Base-by-base conservation (phyloP, 306 rosid genomes). In the Vigna mungo region DNA sequence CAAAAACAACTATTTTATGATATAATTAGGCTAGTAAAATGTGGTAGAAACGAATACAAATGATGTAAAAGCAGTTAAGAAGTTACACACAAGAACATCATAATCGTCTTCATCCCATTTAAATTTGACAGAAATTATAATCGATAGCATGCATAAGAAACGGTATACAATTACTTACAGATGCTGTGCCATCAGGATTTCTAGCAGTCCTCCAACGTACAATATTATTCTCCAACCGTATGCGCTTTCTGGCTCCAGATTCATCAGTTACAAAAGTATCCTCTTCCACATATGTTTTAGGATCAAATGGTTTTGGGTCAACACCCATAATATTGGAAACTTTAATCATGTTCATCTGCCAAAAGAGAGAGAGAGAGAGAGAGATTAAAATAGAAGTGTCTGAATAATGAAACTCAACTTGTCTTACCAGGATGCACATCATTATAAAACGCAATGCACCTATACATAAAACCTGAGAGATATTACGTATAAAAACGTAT, bases 281-380 rank as follows among this genome's bases (percentile, higher is more conserved):
- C 80, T 96, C 99, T 83, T 96, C 99, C 79, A 86, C 98, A 49
- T 91, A 96, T 21, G 97, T 92, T 85, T 91, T 91, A 16, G 94
- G 99, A 80, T 91, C 98, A 77, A 91, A 96, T 36, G 92, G 96
- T 77, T 89, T 92, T 75, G 93, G 89, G 34, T 91, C 98, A 74
- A 96, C 82, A 49, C 99, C 99, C 99, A 96, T 96, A 65, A 96
- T 92, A 83, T 96, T 96, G 60, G 99, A 96, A 68, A 96, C 99
- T 88, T 92, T 96, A 63, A 96, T 87, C 99, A 96, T 88, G 87
- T 91, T 88, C 99, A 96, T 96, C 99, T 96, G 90, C 83, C 85
- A 52, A 2, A 4, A 37, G 32, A 77, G 27, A 2, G 8, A 37
- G 32, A 77, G 27, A 25, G 27, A 25, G 27, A 27, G 27, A 68